A percentile compares a stretch with the other conserved stretches of the same genome.
Conservation (phyloP, 345 rosid genomes). For the Ceriops decandra region DNA sequence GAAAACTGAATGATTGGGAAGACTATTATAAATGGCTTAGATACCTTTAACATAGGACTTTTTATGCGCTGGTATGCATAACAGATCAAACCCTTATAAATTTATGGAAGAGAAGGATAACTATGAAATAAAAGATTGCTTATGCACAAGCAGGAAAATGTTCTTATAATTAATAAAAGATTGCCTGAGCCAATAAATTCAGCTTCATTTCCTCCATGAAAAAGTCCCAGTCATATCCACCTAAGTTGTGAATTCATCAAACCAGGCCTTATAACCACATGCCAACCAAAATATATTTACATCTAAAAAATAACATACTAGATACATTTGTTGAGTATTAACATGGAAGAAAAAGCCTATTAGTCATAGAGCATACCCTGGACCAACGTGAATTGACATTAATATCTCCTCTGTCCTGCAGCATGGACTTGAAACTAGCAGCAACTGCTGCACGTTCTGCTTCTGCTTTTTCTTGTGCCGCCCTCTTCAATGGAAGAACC, state of each 20-base stretch:
- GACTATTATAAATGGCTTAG: not conserved
- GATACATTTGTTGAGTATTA: not conserved
- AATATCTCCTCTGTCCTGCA: slow-evolving; percentile 66
- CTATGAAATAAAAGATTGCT: too few relatives aligned
- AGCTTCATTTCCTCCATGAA: too few relatives aligned
- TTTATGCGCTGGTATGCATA: not conserved
- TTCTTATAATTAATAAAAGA: too few relatives aligned
- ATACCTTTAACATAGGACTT: not conserved
- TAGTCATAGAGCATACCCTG: slow-evolving; percentile 43
- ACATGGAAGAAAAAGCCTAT: not conserved
- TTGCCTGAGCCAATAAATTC: too few relatives aligned
- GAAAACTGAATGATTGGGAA: too few relatives aligned
- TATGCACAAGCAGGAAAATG: too few relatives aligned
- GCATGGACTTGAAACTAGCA: slow-evolving; percentile 77
- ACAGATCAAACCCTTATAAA: too few relatives aligned
- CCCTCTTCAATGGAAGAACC: slow-evolving; percentile 67
- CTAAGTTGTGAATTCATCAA: too few relatives aligned
- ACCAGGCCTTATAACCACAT: too few relatives aligned
- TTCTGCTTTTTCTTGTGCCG: slow-evolving; percentile 70
- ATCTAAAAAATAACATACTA: not conserved
- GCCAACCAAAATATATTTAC: not conserved
- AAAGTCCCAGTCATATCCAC: too few relatives aligned
- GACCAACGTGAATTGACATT: slow-evolving; percentile 76
- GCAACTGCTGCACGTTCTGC: slow-evolving; percentile 65
- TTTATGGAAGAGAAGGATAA: too few relatives aligned